A percentile compares a stretch with the other conserved stretches of the same genome.
These are phyloP conservation scores for Sugiyamaella grinbergsii DNA, from an alignment of 1,139 yeast species.

Conservation along the genomic window DNA sequence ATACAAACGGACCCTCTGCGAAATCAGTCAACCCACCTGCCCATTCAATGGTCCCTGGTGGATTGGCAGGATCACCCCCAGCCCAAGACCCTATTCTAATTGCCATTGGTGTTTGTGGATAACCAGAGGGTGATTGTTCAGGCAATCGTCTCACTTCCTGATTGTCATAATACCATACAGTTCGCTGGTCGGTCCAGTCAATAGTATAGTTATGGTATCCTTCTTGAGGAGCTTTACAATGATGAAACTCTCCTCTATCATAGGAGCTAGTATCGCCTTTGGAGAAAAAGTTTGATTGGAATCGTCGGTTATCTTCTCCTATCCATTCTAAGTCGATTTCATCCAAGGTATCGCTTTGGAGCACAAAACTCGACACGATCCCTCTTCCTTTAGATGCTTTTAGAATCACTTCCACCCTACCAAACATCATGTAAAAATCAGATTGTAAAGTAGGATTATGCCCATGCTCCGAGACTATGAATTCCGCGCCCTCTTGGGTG, in stretches of 20 bases:
- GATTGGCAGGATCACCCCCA: slow-evolving; percentile 70
- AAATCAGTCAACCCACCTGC: slow-evolving; percentile 81
- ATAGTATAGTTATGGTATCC: slow-evolving; percentile 73
- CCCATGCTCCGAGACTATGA: slow-evolving; percentile 59
- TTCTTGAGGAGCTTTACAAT: slow-evolving; percentile 52
- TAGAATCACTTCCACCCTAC: slow-evolving; percentile 70
- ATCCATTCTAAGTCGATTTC: slow-evolving; percentile 86
- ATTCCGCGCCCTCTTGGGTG: slow-evolving; percentile 54
- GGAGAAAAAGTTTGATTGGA: slow-evolving; percentile 80
- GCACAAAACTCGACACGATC: slow-evolving; percentile 73
- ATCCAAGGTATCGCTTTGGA: slow-evolving; percentile 84
- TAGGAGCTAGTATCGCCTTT: slow-evolving; percentile 76
- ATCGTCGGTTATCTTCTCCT: slow-evolving; percentile 70
- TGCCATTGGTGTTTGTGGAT: slow-evolving; percentile 79
- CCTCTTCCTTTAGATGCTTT: slow-evolving; percentile 78
- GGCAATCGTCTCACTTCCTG: slow-evolving; percentile 55
- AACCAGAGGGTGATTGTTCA: slow-evolving; percentile 48
- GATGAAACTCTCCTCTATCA: slow-evolving; percentile 75
- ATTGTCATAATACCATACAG: slow-evolving; percentile 68
- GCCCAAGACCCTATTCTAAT: slow-evolving; percentile 76
- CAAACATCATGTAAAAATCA: slow-evolving; percentile 82
- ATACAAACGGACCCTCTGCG: slow-evolving; percentile 64
- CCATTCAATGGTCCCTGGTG: slow-evolving; percentile 74
- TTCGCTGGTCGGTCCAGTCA: slow-evolving; percentile 71
- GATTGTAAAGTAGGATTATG: slow-evolving; percentile 77